Evolutionary conservation across 148 eudicot genomes (phyloP).

Genomic region (Rhododendron williamsianum): DNA sequence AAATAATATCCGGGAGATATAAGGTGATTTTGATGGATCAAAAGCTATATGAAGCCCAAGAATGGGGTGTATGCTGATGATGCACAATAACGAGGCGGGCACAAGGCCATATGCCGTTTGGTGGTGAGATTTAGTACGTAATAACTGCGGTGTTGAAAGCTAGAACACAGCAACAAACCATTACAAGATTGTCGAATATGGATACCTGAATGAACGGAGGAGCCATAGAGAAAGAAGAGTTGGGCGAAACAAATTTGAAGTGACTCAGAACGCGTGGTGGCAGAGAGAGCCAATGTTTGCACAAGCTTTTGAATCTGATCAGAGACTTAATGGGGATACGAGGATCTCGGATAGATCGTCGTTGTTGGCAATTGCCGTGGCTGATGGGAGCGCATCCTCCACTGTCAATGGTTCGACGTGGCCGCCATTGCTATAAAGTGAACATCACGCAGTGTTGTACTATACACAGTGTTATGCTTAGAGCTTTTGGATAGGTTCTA

Average conservation of each 20-base stretch:
- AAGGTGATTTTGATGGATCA: not conserved
- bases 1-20: too few relatives aligned
- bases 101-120: not conserved
- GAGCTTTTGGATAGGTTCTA: not conserved
- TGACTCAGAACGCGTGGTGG: too few relatives aligned
- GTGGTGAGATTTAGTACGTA: not conserved
- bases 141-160: not conserved
- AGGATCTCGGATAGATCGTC: not conserved
- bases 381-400: not conserved
- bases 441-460: too few relatives aligned
- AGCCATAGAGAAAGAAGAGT: not conserved
- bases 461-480: not conserved
- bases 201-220: not conserved
- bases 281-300: not conserved
- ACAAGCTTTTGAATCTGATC: not conserved
- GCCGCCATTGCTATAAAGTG: not conserved
- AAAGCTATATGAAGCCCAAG: not conserved
- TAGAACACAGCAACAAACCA: not conserved
- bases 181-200: not conserved
- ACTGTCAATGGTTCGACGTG: too few relatives aligned
- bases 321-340: not conserved
- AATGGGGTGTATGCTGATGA: not conserved
- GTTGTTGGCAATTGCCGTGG: not conserved
- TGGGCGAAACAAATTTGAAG: not conserved
- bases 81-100: not conserved